Conservation (phyloP, 2,329 filamentous ascomycete genomes). For the Verticillium nonalfalfae region DNA sequence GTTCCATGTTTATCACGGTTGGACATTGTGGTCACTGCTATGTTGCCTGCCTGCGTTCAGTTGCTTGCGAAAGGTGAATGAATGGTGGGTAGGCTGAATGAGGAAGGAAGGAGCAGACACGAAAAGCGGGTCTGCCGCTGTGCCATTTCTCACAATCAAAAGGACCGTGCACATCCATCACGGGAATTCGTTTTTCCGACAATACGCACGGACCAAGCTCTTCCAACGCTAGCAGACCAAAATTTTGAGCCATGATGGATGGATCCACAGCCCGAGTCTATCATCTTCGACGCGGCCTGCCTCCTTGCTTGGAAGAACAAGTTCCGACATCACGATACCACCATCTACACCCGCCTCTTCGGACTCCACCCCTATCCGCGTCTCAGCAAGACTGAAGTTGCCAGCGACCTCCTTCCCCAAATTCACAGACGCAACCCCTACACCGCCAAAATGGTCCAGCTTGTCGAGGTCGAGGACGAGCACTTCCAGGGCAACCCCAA, state of each 20-base stretch:
- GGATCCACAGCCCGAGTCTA: neutral
- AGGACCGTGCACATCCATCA: neutral
- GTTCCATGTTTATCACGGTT: no score
- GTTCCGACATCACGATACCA: neutral
- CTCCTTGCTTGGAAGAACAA: neutral
- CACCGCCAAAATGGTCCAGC: conserved; percentile 73
- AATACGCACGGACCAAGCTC: neutral
- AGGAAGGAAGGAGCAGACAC: no score
- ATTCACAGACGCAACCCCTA: neutral
- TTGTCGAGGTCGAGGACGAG: conserved; percentile 95
- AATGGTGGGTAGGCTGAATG: no score
- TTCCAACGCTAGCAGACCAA: neutral
- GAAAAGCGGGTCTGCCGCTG: no score
- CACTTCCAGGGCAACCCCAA: conserved; percentile 73
- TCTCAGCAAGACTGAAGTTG: neutral
- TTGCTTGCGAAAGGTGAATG: no score
- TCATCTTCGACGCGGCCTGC: neutral
- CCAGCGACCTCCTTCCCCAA: neutral
- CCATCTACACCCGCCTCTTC: neutral
- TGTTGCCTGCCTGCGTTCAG: no score
- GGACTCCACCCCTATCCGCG: neutral
- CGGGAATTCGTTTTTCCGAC: neutral
- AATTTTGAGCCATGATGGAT: conserved; percentile 2
- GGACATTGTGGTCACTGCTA: no score
- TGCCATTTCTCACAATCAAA: neutral